Conservation (phyloP, 352 stramenopile species). For the Pythium sukuiense region DNA sequence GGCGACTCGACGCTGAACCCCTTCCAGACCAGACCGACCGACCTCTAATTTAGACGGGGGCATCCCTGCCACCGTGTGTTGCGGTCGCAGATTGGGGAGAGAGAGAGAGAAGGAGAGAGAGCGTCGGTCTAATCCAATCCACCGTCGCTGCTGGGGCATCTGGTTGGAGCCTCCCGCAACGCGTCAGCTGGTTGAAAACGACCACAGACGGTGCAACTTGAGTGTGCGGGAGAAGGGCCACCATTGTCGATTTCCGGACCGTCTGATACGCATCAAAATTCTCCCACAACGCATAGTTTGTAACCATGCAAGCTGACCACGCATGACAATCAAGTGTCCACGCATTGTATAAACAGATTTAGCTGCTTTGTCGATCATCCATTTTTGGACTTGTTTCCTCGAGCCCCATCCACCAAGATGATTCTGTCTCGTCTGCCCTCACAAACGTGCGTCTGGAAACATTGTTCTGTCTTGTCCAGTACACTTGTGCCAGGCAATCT, state of each 20-base stretch:
- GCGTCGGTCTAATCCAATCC: not conserved
- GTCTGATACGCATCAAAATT: not conserved
- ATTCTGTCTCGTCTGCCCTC: not conserved
- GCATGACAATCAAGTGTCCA: not conserved
- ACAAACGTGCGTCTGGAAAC: not conserved
- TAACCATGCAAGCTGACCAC: not conserved
- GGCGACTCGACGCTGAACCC: conserved; percentile 2
- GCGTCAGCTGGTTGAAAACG: not conserved
- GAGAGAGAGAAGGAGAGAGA: not conserved
- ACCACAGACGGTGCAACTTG: not conserved
- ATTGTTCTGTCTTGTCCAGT: conserved; percentile 2
- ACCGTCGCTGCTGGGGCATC: not conserved
- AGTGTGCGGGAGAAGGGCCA: not conserved
- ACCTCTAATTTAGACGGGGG: not conserved
- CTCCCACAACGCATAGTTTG: not conserved
- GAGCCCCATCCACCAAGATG: not conserved
- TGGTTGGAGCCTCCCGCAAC: conserved; percentile 4
- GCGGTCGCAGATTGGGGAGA: not conserved
- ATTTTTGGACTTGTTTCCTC: no score
- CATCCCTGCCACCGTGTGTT: not conserved
- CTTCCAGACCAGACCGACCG: not conserved
- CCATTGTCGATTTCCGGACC: not conserved
- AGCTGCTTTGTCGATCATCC: not conserved
- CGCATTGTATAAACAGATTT: not conserved
- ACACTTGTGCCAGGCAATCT: not conserved